Evolutionary conservation across 73 alveolate species (phyloP).

Genomic region (Uronychia setigera): DNA sequence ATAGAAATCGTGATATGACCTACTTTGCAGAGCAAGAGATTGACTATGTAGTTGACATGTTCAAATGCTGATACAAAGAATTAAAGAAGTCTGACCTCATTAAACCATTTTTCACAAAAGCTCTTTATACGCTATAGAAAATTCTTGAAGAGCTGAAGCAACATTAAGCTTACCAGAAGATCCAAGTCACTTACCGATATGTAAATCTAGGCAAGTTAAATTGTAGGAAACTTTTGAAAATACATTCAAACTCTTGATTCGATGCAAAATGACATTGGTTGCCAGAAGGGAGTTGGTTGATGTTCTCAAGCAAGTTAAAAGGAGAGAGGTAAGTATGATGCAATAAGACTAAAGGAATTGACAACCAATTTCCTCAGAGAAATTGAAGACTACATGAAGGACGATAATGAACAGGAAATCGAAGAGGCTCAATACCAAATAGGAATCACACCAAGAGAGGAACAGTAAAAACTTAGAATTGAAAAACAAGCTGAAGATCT

Average conservation of each 20-base stretch:
- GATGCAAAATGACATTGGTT: neutral
- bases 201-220: neutral
- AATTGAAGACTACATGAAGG: neutral
- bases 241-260: neutral
- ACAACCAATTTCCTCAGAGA: neutral
- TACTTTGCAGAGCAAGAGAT: constrained; percentile 34
- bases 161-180: neutral
- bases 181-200: neutral
- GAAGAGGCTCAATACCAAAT: neutral
- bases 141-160: neutral
- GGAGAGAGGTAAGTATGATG: neutral
- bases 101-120: constrained; percentile 54
- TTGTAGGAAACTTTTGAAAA: neutral
- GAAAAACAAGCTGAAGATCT: too few species aligned
- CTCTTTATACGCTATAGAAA: constrained; percentile 30
- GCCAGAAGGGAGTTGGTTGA: neutral
- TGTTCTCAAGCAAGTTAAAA: neutral
- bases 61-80: constrained; percentile 53
- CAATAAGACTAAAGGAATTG: neutral
- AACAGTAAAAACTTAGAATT: too few species aligned
- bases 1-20: neutral
- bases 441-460: too few species aligned
- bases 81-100: constrained; percentile 55
- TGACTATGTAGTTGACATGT: constrained; percentile 56
- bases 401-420: neutral